phyloP scores from a whole-genome alignment of 1,139 yeast species.

The Blastobotrys ciferrii region DNA sequence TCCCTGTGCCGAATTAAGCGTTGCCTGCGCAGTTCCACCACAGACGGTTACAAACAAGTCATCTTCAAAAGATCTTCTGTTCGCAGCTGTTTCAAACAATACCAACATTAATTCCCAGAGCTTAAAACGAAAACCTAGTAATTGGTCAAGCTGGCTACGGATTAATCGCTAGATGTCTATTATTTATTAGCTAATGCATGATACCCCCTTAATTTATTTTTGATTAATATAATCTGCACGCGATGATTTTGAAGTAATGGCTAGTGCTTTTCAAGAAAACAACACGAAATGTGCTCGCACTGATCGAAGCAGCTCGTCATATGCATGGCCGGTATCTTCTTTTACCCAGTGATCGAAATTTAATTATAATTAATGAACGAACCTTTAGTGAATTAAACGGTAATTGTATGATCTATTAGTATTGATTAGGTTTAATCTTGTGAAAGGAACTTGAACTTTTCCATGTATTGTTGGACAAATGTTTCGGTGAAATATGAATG shows the following conservation, averaged over 20 bases:
- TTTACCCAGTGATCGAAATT: no score
- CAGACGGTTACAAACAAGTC: constrained; percentile 3
- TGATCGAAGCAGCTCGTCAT: no score
- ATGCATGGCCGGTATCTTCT: no score
- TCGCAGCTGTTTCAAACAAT: constrained; percentile 1
- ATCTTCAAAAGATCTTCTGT: constrained; percentile 4
- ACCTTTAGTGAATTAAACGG: no score
- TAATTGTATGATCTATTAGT: no score
- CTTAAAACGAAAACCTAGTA: constrained; percentile 1
- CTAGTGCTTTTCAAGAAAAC: no score
- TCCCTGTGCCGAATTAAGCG: background rate
- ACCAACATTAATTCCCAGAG: background rate
- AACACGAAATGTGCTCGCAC: no score
- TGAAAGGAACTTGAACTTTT: constrained; percentile 16
- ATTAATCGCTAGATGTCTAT: constrained; percentile 2
- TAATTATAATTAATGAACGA: no score
- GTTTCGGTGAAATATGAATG: constrained; percentile 40
- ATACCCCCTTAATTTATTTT: background rate
- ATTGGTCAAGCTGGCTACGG: constrained; percentile 7
- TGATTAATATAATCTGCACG: no score
- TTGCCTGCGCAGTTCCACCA: background rate
- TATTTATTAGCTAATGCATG: background rate
- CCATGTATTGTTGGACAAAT: constrained; percentile 32
- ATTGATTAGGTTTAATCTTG: background rate
- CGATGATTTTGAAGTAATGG: no score